Evolutionary conservation across 345 rosid species (phyloP).

Genomic region (Pistacia vera): DNA sequence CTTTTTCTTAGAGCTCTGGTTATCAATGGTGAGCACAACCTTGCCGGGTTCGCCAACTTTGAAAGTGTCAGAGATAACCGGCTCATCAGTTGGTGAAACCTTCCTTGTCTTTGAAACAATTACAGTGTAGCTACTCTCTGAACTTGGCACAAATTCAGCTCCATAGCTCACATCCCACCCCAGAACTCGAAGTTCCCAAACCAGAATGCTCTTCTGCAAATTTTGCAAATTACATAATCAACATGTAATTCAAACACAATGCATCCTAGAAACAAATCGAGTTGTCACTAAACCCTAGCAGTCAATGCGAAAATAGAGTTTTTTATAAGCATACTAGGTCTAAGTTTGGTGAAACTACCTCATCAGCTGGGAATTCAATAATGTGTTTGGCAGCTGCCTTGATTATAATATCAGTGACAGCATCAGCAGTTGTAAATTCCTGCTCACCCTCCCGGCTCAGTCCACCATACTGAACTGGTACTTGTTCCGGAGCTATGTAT

Average conservation of each 20-base stretch:
- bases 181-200: conserved; percentile 81
- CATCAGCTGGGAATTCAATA: conserved; percentile 65
- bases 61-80: conserved; percentile 60
- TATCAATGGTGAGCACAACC: conserved; percentile 71
- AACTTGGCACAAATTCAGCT: conserved; percentile 70
- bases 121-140: conserved; percentile 70
- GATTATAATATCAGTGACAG: conserved; percentile 53
- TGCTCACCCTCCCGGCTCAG: conserved; percentile 56
- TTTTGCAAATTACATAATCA: conserved; percentile 4
- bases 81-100: conserved; percentile 53
- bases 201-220: conserved; percentile 49
- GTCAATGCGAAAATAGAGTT: too few relatives aligned
- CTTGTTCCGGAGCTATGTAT: conserved; percentile 66
- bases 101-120: conserved; percentile 75
- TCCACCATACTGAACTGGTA: conserved; percentile 71
- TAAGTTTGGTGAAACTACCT: conserved; percentile 36
- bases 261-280: too few relatives aligned
- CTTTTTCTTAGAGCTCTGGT: conserved; percentile 82
- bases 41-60: conserved; percentile 73
- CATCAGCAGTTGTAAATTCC: conserved; percentile 53
- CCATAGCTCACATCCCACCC: conserved; percentile 84
- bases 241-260: neutral
- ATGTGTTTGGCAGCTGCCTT: conserved; percentile 69
- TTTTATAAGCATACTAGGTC: too few relatives aligned
- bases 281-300: too few relatives aligned